A percentile compares a stretch with the other conserved stretches of the same genome.
Evolutionary conservation across 1,284 basidiomycete genomes (phyloP).

Genomic region (Rhodofomes roseus): DNA sequence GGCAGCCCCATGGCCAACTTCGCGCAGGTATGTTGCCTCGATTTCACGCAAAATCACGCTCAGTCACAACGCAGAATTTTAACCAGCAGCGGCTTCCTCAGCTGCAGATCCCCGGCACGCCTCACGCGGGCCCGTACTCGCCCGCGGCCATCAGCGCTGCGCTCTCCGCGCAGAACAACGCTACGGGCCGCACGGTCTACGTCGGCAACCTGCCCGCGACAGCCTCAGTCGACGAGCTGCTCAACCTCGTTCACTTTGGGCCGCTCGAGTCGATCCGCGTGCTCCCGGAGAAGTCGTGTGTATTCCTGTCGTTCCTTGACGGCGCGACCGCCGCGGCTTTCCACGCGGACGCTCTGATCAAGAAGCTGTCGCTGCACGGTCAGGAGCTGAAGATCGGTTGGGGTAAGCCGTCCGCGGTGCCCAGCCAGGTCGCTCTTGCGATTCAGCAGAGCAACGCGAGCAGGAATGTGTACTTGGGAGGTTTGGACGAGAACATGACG

Average conservation of each 20-base stretch:
- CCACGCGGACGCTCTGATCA: conserved; percentile 91
- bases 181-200: conserved; percentile 89
- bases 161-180: conserved; percentile 59
- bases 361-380: conserved; percentile 86
- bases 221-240: conserved; percentile 94
- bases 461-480: conserved; percentile 91
- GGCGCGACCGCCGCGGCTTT: conserved; percentile 88
- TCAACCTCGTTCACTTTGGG: conserved; percentile 97
- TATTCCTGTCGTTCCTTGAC: conserved; percentile 97
- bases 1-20: conserved; percentile 65
- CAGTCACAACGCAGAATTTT: conserved; percentile 19
- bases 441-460: conserved; percentile 90
- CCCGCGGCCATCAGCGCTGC: conserved; percentile 68
- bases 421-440: conserved; percentile 78
- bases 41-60: background rate
- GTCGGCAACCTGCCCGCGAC: conserved; percentile 96
- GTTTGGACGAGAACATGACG: conserved; percentile 82
- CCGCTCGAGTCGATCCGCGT: conserved; percentile 95
- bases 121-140: conserved; percentile 52
- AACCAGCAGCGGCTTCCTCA: conserved; percentile 58
- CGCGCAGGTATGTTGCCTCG: conserved; percentile 45
- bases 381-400: conserved; percentile 96
- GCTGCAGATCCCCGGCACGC: conserved; percentile 56
- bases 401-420: conserved; percentile 90
- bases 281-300: conserved; percentile 96